Percentiles rank a stretch among this genome's conserved stretches.
These are phyloP conservation scores for Sclerotinia nivalis DNA, from an alignment of 2,329 filamentous ascomycete genomes.

Conservation along the genomic window DNA sequence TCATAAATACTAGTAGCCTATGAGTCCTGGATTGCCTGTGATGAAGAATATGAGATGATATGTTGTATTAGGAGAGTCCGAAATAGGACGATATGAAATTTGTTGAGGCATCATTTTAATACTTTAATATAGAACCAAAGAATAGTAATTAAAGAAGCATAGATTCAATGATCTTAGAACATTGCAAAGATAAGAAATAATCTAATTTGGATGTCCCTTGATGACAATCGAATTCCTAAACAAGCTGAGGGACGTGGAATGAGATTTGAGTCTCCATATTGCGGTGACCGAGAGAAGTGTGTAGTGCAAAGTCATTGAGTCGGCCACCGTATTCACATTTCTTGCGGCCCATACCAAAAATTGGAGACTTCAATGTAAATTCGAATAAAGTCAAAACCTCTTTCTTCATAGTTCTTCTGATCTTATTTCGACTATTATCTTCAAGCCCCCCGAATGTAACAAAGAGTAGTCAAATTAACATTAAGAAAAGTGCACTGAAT, in stretches of 20 bases:
- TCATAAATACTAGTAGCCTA: slow-evolving; percentile 63
- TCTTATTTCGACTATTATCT: no score
- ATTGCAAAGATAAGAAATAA: background rate
- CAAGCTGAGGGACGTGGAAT: background rate
- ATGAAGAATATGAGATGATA: slow-evolving; percentile 66
- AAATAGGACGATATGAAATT: slow-evolving; percentile 30
- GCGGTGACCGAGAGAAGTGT: background rate
- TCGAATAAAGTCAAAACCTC: no score
- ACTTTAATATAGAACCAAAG: background rate
- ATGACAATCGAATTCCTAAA: no score
- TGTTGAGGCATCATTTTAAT: slow-evolving; percentile 17
- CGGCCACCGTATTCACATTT: background rate
- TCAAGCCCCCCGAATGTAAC: no score
- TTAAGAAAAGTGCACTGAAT: no score
- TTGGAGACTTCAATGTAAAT: no score
- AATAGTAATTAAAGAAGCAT: background rate
- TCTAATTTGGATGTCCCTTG: background rate
- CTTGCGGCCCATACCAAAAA: no score
- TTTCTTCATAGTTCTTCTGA: no score
- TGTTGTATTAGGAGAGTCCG: slow-evolving; percentile 24
- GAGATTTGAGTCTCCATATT: background rate
- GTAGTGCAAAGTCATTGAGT: background rate
- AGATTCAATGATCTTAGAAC: background rate
- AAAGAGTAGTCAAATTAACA: no score
- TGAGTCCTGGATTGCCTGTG: slow-evolving; percentile 74